A percentile compares a stretch with the other conserved stretches of the same genome.
Evolutionary conservation across 805 yeast genomes (phyloP).

Genomic region (Wickerhamomyces silvicola): DNA sequence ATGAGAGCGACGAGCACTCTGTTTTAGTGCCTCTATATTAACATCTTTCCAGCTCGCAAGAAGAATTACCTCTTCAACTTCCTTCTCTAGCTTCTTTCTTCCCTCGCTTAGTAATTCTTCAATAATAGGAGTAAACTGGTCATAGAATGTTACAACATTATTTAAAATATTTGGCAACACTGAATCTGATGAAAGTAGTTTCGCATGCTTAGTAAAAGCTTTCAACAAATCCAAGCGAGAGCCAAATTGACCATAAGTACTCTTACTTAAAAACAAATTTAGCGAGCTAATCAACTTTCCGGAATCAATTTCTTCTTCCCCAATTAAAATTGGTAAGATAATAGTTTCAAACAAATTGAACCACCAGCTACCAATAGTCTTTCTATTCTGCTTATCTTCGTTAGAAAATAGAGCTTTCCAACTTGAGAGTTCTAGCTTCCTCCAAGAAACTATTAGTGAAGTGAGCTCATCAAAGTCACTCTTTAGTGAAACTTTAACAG

Average conservation of each 20-base stretch:
- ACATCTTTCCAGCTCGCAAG: conserved; percentile 98
- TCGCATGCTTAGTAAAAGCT: conserved; percentile 58
- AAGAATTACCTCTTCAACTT: conserved; percentile 74
- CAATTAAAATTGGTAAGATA: conserved; percentile 40
- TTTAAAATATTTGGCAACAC: conserved; percentile 35
- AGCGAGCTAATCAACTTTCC: conserved; percentile 48
- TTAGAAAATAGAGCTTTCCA: conserved; percentile 73
- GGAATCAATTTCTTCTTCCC: conserved; percentile 29
- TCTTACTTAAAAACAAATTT: conserved; percentile 67
- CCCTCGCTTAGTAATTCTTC: conserved; percentile 35
- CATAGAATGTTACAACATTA: conserved; percentile 58
- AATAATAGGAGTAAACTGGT: conserved; percentile 55
- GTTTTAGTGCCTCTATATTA: conserved; percentile 86
- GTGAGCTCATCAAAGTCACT: conserved; percentile 53
- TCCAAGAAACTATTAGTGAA: conserved; percentile 77
- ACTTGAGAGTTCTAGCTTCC: conserved; percentile 76
- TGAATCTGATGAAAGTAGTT: conserved; percentile 24
- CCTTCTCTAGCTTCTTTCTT: conserved; percentile 61
- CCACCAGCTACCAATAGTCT: conserved; percentile 78
- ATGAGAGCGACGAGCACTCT: conserved; percentile 89
- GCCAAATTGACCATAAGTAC: conserved; percentile 69
- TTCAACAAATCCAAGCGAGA: conserved; percentile 52
- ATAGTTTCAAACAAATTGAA: conserved; percentile 80
- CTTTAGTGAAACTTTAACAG: conserved; percentile 62
- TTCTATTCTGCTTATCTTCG: conserved; percentile 47